Evolutionary conservation across 495 filamentous ascomycete species (phyloP), one percentile per base, ranked within the genome.

Genomic region (Tetracladium setigerum): DNA sequence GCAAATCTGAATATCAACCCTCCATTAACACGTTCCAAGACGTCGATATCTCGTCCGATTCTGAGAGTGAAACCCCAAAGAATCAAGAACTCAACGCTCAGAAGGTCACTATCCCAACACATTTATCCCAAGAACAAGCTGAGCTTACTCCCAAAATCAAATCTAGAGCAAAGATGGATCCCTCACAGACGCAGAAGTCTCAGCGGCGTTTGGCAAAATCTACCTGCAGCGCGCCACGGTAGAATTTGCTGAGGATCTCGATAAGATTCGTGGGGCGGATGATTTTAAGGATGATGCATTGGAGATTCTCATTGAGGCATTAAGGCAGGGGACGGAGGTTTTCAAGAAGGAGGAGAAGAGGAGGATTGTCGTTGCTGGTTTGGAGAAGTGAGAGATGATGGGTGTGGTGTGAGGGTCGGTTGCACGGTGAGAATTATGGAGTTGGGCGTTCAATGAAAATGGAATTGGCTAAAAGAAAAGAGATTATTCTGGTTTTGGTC

Each of bases 171-270:
- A 15, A n/a, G 41, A 41, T 16, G 34, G 22, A 30, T 17, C 24
- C 9, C 19, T 8, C 6, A 19, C 22, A 24, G 67, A 74, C 22
- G 49, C 67, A 36, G 57, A 68, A 27, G 52, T 71, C 41, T 50
- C 59, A 4, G 37, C 59, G 7, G 66, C 67, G 36, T 85, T 86
- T 62, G 75, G 76, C 13, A 67, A 73, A 22, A 80, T 73, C 60
- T 87, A 87, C 61, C 73, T 87, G 50, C 73, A 75, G 36, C 72
- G 71, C 44, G 65, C 81, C 14, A 84, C 84, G 5, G 62, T 67
- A 9, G 82, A 87, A 49, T 84, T 87, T 47, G 79, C 77, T 8
- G 81, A 87, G 31, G 84, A 87, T 58, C 67, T 89, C 19, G 80
- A 87, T 62, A 72, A 72, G 50, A 59, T 87, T 9, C 77, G 84